Base-by-base conservation (phyloP, 2,329 filamentous ascomycete genomes). In the Colletotrichum gloeosporioides region DNA sequence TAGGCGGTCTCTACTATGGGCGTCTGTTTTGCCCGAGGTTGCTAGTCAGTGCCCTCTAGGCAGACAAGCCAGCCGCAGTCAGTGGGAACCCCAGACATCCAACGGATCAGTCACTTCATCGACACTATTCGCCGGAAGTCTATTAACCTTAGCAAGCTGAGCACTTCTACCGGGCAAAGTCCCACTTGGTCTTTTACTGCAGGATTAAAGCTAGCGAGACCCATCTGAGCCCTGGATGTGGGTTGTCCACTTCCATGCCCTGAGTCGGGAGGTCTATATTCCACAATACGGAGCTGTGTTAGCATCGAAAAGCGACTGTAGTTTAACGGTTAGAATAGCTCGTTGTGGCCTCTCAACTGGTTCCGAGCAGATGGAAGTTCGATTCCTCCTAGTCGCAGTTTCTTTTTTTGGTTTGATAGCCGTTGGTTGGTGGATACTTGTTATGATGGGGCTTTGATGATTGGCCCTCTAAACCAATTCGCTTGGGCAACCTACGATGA, bases 311-410 rank as follows among this genome's bases (percentile, higher is more conserved):
- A 16, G 73, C 73, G 69, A 67, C 49, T 67, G 29, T 75, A 75
- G 62, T 66, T 72, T 66, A 75, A 62, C 62, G 69, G 55, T 67
- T 55, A 67, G 62, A 75, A 55, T 66, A 75, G 67, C 62, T 62
- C 62, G 39, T 72, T 75, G 73, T 75, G 69, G 29, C 73, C 73
- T 75, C 73, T 67, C 55, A 25, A 67, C 36, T 55, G 53, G 73
- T 18, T 72, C 69, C 69, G 62, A 72, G 22, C 49, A 75, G 73
- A 75, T 72, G 69, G 69, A 71, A 72, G 69, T 72, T 75, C 55
- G 53, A 72, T 75, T 71, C 68, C 73, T 71, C 53, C 62, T 36
- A 55, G 62, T 62, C 68, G 63, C 62, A 72, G 13, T 2, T 13
- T 63, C 61, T 64, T 62, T 70, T 69, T 64, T 62, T 61, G 67